phyloP scores from a whole-genome alignment of 495 filamentous ascomycete genomes.

The Lepidopterella palustris region DNA sequence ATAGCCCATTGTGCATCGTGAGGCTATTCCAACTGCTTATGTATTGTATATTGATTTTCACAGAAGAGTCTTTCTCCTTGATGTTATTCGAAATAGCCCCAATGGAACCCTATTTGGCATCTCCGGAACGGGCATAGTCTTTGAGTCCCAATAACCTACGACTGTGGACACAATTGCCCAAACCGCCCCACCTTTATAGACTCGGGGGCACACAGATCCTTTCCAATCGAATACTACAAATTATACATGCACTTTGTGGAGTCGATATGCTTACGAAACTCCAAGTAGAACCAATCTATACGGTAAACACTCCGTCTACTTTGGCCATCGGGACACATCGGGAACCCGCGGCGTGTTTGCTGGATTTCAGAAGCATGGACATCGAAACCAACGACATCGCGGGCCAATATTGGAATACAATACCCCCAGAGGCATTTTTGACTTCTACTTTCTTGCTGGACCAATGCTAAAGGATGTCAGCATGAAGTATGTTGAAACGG shows the following conservation, averaged over 20 bases:
- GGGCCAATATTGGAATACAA: slow-evolving; percentile 81
- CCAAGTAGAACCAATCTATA: slow-evolving; percentile 70
- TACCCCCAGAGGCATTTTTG: slow-evolving; percentile 69
- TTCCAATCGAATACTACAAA: slow-evolving; percentile 64
- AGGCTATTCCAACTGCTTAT: too few species aligned
- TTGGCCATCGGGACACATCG: slow-evolving; percentile 60
- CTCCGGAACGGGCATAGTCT: slow-evolving; percentile 60
- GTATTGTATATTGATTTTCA: too few species aligned
- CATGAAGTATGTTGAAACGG: slow-evolving; percentile 65
- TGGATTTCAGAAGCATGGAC: slow-evolving; percentile 85
- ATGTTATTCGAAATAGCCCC: slow-evolving; percentile 54
- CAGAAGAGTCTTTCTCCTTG: slow-evolving; percentile 66
- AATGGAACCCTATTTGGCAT: slow-evolving; percentile 77
- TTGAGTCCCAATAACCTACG: slow-evolving; percentile 73
- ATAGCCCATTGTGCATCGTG: too few species aligned
- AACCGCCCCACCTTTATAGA: slow-evolving; percentile 65
- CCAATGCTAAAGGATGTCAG: slow-evolving; percentile 65
- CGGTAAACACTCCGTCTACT: slow-evolving; percentile 77
- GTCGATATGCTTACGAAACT: slow-evolving; percentile 63
- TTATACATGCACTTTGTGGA: slow-evolving; percentile 78
- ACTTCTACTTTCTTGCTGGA: slow-evolving; percentile 79
- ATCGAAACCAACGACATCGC: slow-evolving; percentile 66
- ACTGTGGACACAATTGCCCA: slow-evolving; percentile 61
- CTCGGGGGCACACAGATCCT: slow-evolving; percentile 67
- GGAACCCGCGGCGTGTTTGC: slow-evolving; percentile 79